Conservation (phyloP, 805 yeast genomes). For the Wickerhamiella galacta region DNA sequence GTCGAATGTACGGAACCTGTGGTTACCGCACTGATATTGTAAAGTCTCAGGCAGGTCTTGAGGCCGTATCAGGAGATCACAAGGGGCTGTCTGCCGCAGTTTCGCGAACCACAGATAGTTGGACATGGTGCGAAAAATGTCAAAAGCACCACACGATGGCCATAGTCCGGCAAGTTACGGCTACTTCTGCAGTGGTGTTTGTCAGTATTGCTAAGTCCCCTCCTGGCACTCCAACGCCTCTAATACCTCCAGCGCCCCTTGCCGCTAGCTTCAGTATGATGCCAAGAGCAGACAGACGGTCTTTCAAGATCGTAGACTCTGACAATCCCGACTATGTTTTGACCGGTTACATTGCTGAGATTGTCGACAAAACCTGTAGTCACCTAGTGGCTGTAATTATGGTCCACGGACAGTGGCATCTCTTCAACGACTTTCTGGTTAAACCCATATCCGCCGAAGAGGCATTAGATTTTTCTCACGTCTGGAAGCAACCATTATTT, state of each 20-base stretch:
- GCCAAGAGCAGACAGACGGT: conserved; percentile 8
- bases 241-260: no score
- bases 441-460: conserved; percentile 57
- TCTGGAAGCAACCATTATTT: conserved; percentile 63
- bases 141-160: conserved; percentile 37
- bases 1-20: conserved; percentile 11
- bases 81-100: conserved; percentile 13
- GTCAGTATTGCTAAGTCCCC: conserved; percentile 2
- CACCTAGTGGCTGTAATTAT: conserved; percentile 24
- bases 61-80: conserved; percentile 7
- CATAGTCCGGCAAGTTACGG: conserved; percentile 32
- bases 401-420: conserved; percentile 38
- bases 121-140: conserved; percentile 35
- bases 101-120: conserved; percentile 7
- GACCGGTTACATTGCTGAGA: conserved; percentile 23
- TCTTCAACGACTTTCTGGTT: conserved; percentile 86
- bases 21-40: conserved; percentile 8
- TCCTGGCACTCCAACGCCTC: background rate
- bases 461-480: conserved; percentile 48
- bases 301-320: conserved; percentile 8
- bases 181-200: conserved; percentile 43
- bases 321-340: conserved; percentile 16
- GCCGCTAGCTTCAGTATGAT: conserved; percentile 2
- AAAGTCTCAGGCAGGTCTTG: background rate
- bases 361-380: conserved; percentile 14